Evolutionary conservation across 805 yeast genomes (phyloP), one percentile per base, ranked within the genome.

Genomic region (Teunomyces barrocoloradensis): DNA sequence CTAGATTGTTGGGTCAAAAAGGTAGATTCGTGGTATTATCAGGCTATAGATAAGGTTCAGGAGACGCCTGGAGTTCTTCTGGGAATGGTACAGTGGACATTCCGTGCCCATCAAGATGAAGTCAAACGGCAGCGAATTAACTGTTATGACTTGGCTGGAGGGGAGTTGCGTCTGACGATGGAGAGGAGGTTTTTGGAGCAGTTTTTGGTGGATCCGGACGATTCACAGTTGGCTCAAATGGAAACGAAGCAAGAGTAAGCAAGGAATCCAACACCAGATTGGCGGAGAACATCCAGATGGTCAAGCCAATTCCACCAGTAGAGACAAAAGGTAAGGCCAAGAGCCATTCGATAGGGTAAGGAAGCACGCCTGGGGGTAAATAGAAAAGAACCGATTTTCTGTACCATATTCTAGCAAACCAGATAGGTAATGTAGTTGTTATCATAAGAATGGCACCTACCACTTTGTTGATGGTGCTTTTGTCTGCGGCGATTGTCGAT

Each of bases 311-410:
- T 0, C 85, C 76, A 10, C 89, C 89, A 15, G 66, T 60, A 0
- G 79, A 77, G n/a, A 84, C 77, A 44, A 80, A 78, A 1, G 91
- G 89, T 41, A 85, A 66, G n/a, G 87, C 77, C 42, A 87, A 61
- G 1, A 74, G 45, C 75, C 84, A 79, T 50, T 82, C 81, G 6
- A 83, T 59, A 29, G 66, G 62, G 45, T 66, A 51, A 0, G 94
- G 95, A 32, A 87, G 71, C 17, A 75, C 65, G 1, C 80, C 79
- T 12, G 62, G 55, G 0, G 90, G 89, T 6, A 87, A 61, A 66
- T 79, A 81, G 46, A 84, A 77, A 34, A 87, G 73, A 2, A 80
- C 78, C 1, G 63, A 53, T 52, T 79, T 77, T 42, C 89, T 65
- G 64, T 74, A 81, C 68, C 75, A 74, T 33, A 81, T 50, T 53